Conservation (phyloP, 176 grass and related monocot genomes). For the Themeda triandra region DNA sequence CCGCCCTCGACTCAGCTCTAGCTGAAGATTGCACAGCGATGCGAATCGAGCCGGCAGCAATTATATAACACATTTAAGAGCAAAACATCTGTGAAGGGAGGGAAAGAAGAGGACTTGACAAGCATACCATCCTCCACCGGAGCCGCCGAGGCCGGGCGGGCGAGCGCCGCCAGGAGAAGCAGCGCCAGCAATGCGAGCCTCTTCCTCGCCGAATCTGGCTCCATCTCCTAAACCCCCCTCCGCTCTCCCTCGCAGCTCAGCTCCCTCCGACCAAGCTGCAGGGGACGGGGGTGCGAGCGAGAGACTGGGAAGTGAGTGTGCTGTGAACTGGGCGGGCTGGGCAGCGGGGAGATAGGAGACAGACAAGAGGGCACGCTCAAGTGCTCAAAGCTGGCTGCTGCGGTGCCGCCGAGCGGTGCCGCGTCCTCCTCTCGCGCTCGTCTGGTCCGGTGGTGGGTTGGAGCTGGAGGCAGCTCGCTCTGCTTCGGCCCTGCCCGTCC, state of each 20-base stretch:
- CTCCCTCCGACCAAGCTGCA: background rate
- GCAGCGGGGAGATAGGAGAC: background rate
- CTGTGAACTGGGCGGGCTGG: too few relatives aligned
- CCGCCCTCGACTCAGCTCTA: background rate
- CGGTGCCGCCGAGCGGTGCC: conserved; percentile 4
- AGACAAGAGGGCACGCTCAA: background rate
- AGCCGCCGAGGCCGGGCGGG: conserved; percentile 39
- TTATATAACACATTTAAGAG: background rate
- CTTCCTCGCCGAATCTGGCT: background rate
- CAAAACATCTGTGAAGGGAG: background rate
- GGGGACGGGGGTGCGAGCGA: too few relatives aligned
- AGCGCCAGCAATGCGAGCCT: conserved; percentile 30
- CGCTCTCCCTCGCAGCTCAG: background rate
- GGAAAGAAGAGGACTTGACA: background rate
- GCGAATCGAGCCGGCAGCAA: background rate
- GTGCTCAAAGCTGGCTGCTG: background rate
- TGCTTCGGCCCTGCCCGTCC: background rate
- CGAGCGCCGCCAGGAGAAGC: conserved; percentile 39
- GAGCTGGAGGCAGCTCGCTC: background rate
- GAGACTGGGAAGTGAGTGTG: background rate
- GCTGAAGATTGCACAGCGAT: background rate
- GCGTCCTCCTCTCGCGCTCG: background rate
- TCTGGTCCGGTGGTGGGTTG: background rate
- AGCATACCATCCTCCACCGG: conserved; percentile 84
- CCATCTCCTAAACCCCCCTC: conserved; percentile 3